phyloP scores from a whole-genome alignment of 2,329 filamentous ascomycete species.

The Leptographium flavum region DNA sequence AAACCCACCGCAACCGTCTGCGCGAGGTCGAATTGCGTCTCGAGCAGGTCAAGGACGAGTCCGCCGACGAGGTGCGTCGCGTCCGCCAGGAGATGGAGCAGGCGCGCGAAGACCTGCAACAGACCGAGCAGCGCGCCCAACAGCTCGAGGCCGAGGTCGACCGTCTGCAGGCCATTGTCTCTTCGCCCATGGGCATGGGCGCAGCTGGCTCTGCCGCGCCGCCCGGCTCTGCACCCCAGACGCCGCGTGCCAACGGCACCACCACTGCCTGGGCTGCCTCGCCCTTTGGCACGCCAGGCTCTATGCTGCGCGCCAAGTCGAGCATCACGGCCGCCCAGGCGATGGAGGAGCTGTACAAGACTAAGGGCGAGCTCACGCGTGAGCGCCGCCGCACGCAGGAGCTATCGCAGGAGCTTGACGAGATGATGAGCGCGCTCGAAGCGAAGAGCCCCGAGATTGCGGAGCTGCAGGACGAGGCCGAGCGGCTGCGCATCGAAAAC shows the following conservation, averaged over 20 bases:
- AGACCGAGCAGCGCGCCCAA: slow-evolving; percentile 32
- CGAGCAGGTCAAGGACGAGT: slow-evolving; percentile 52
- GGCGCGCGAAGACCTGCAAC: slow-evolving; percentile 29
- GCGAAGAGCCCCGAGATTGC: slow-evolving; percentile 77
- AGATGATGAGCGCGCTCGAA: slow-evolving; percentile 75
- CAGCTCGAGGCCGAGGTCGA: slow-evolving; percentile 40
- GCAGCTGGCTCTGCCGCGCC: slow-evolving; percentile 6
- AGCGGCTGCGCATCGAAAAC: slow-evolving; percentile 66
- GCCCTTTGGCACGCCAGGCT: slow-evolving; percentile 47
- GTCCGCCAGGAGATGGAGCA: slow-evolving; percentile 43
- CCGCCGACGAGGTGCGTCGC: slow-evolving; percentile 43
- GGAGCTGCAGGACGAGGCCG: slow-evolving; percentile 68
- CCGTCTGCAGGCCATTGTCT: slow-evolving; percentile 33
- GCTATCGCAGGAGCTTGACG: slow-evolving; percentile 64
- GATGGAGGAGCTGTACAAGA: slow-evolving; percentile 48
- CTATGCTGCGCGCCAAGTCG: slow-evolving; percentile 36
- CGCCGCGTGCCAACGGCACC: slow-evolving; percentile 39
- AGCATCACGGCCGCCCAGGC: slow-evolving; percentile 46
- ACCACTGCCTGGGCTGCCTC: slow-evolving; percentile 30
- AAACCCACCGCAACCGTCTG: slow-evolving; percentile 56
- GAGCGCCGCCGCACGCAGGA: slow-evolving; percentile 64
- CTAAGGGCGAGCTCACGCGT: slow-evolving; percentile 57
- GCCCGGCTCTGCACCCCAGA: slow-evolving; percentile 41
- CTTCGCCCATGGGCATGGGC: slow-evolving; percentile 18
- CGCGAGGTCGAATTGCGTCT: slow-evolving; percentile 51